These are phyloP conservation scores for Lactarius vividus DNA, from an alignment of 768 basidiomycete genomes.

Conservation along the genomic window DNA sequence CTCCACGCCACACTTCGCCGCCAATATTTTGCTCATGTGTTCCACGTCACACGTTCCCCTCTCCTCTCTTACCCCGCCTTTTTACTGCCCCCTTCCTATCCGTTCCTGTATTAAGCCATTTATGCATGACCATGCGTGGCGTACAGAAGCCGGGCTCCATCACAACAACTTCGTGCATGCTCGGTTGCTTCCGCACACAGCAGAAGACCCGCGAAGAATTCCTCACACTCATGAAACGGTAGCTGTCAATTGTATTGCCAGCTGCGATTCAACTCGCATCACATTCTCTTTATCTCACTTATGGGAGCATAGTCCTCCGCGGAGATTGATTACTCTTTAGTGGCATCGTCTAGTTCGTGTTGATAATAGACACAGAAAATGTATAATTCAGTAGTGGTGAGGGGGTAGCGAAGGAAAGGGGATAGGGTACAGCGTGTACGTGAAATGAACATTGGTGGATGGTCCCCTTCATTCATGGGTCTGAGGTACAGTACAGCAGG, in stretches of 20 bases:
- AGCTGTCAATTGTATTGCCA: slow-evolving; percentile 16
- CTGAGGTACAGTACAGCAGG: neutral
- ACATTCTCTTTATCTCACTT: slow-evolving; percentile 30
- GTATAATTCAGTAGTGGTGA: slow-evolving; percentile 23
- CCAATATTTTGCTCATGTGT: slow-evolving; percentile 10
- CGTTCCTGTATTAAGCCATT: slow-evolving; percentile 55
- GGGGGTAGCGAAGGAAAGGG: neutral
- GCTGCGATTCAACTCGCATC: slow-evolving; percentile 50
- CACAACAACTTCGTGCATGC: slow-evolving; percentile 96
- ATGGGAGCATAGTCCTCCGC: slow-evolving; percentile 5
- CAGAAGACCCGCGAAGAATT: slow-evolving; percentile 99
- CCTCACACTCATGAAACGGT: slow-evolving; percentile 73
- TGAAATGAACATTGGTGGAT: neutral
- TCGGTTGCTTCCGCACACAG: slow-evolving; percentile 97
- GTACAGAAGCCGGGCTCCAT: slow-evolving; percentile 97
- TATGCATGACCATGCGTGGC: slow-evolving; percentile 99
- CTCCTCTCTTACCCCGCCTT: slow-evolving; percentile 10
- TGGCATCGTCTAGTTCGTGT: slow-evolving; percentile 1
- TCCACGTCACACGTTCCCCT: neutral
- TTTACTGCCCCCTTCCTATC: slow-evolving; percentile 1
- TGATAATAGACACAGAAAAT: slow-evolving; percentile 8
- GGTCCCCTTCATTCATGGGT: neutral
- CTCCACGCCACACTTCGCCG: slow-evolving; percentile 13
- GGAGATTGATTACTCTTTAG: slow-evolving; percentile 14
- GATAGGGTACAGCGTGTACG: neutral